phyloP scores from a whole-genome alignment of 805 yeast genomes.

The Diddensiella transvaalensis region DNA sequence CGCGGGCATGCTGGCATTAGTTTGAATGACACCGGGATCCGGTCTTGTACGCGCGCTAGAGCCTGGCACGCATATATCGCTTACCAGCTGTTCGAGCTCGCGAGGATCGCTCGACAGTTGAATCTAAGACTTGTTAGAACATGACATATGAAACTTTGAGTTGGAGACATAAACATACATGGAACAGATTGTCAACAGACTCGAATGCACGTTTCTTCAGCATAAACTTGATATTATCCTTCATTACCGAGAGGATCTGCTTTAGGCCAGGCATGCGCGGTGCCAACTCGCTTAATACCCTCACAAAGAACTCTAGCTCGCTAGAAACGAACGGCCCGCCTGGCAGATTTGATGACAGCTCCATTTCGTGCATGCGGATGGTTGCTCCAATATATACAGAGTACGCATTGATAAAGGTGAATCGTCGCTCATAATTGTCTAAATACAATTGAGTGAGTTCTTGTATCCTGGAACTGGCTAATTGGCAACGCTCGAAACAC shows the following conservation, averaged over 20 bases:
- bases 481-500: background rate
- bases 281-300: background rate
- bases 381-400: background rate
- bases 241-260: background rate
- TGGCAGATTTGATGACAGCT: background rate
- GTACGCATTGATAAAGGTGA: background rate
- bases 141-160: no score
- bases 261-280: background rate
- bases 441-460: background rate
- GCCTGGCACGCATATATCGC: background rate
- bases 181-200: background rate
- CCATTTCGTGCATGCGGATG: background rate
- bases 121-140: no score
- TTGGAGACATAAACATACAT: no score
- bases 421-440: background rate
- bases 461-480: background rate
- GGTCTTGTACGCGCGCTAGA: no score
- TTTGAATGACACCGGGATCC: no score
- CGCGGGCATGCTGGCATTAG: no score
- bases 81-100: background rate
- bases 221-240: background rate
- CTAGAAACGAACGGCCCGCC: background rate
- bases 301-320: background rate
- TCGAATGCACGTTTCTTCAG: background rate
- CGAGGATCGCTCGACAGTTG: no score